Conservation (phyloP, 148 eudicot species). For the Hydrangea macrophylla region DNA sequence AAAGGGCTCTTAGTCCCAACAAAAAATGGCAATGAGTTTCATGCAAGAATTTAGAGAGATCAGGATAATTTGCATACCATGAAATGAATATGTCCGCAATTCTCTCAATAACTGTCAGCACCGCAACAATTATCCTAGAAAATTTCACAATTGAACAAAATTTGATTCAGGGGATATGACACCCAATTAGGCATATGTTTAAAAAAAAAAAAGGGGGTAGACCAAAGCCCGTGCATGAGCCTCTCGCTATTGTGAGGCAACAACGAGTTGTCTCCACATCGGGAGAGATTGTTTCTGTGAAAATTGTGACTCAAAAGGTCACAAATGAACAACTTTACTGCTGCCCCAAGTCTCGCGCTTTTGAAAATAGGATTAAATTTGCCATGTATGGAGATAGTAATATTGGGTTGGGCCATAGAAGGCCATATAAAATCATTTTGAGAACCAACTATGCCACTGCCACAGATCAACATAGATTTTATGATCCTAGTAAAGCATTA, state of each 20-base stretch:
- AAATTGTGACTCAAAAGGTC: too few relatives aligned
- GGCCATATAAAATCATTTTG: neutral
- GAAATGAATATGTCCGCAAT: constrained; percentile 60
- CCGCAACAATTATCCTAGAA: constrained; percentile 72
- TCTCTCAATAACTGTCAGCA: constrained; percentile 55
- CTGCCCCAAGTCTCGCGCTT: too few relatives aligned
- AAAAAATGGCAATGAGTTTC: neutral
- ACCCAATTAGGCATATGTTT: too few relatives aligned
- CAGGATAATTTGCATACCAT: constrained; percentile 40
- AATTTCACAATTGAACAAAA: neutral
- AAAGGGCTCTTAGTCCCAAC: neutral
- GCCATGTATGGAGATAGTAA: too few relatives aligned
- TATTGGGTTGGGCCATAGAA: neutral
- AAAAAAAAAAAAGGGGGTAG: too few relatives aligned
- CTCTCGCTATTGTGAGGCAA: too few relatives aligned
- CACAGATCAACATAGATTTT: neutral
- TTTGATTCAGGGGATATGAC: neutral
- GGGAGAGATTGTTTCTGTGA: too few relatives aligned
- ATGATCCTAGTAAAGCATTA: neutral
- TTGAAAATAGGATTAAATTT: too few relatives aligned
- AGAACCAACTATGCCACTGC: neutral
- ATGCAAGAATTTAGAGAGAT: neutral
- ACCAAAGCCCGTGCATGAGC: too few relatives aligned
- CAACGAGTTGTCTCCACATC: too few relatives aligned
- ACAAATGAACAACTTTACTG: too few relatives aligned